Evolutionary conservation across 345 rosid species (phyloP).

Genomic region (Melaleuca quinquenervia): DNA sequence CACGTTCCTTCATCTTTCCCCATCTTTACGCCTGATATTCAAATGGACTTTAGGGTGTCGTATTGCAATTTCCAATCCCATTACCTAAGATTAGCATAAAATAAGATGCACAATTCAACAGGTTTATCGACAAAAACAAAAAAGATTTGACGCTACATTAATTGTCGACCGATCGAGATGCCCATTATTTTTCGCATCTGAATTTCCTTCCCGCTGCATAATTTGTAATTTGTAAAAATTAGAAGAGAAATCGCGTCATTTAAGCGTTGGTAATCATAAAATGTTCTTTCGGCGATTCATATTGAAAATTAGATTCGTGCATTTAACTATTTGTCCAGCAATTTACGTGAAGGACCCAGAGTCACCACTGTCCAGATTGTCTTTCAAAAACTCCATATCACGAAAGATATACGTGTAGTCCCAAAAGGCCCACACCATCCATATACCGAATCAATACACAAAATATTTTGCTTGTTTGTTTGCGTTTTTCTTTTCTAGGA

Average conservation of each 20-base stretch:
- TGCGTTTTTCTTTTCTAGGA: neutral
- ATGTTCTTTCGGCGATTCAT: neutral
- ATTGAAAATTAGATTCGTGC: neutral
- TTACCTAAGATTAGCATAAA: neutral
- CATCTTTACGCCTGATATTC: neutral
- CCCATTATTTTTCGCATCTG: neutral
- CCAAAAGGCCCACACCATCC: neutral
- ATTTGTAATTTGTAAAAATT: fast-evolving
- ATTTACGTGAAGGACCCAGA: too few species aligned
- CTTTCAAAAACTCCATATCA: too few species aligned
- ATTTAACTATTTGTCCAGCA: too few species aligned
- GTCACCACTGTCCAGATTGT: too few species aligned
- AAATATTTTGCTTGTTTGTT: too few species aligned
- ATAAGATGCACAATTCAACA: neutral
- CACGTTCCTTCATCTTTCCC: neutral
- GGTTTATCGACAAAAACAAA: neutral
- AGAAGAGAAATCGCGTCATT: fast-evolving
- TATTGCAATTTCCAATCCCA: neutral
- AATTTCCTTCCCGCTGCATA: neutral
- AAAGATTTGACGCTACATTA: neutral
- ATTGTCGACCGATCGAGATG: neutral
- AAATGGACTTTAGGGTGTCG: neutral
- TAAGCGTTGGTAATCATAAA: neutral
- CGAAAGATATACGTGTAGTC: fast-evolving
- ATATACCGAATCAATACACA: neutral